Conservation (phyloP, 1,284 basidiomycete species). For the Tilletiopsis washingtonensis region DNA sequence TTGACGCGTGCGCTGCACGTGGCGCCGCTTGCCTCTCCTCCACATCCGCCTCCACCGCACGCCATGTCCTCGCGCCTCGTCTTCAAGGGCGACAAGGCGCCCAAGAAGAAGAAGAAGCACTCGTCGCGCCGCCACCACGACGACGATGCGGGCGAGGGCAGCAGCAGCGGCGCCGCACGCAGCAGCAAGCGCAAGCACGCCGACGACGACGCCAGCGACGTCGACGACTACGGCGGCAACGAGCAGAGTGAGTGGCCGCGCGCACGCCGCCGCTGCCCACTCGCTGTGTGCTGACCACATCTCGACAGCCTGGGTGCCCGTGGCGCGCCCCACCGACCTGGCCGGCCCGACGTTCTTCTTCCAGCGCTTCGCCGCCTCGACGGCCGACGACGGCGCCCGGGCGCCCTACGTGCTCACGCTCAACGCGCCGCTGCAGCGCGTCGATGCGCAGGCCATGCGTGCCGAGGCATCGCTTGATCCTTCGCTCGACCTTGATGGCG, state of each 20-base stretch:
- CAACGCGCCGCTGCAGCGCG: neutral
- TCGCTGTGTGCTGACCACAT: neutral
- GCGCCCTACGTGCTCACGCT: neutral
- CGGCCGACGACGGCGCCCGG: neutral
- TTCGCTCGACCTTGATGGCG: neutral
- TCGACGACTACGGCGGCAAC: neutral
- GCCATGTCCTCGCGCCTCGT: neutral
- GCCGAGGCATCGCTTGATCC: neutral
- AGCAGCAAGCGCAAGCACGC: neutral
- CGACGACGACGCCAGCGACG: neutral
- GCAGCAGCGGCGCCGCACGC: slow-evolving; percentile 3
- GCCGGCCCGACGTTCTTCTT: neutral
- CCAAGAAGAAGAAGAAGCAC: slow-evolving; percentile 9
- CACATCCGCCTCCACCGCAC: neutral
- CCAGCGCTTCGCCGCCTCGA: neutral
- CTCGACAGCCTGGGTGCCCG: neutral
- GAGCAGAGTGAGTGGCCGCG: neutral
- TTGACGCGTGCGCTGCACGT: no score
- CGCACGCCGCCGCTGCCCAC: neutral
- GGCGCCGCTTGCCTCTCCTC: no score
- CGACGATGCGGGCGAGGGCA: no score
- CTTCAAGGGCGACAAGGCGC: slow-evolving; percentile 1
- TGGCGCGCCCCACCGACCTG: slow-evolving; percentile 1
- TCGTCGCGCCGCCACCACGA: no score
- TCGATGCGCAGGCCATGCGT: neutral